phyloP scores from a whole-genome alignment of 495 filamentous ascomycete genomes.

The Poronia punctata region DNA sequence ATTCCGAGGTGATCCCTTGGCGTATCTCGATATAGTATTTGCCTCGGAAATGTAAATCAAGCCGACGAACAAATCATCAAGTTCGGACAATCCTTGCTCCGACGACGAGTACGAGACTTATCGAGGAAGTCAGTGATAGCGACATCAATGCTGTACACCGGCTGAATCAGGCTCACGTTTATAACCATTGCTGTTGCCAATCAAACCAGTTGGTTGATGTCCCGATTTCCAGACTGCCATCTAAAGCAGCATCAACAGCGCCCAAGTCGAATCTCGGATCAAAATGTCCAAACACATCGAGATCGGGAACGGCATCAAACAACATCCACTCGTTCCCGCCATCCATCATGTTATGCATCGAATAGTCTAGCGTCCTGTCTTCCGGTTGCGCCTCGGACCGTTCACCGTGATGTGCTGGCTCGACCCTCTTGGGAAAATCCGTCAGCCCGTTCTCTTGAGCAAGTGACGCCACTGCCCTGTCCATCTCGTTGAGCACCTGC shows the following conservation, averaged over 20 bases:
- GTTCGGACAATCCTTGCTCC: no score
- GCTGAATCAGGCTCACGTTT: no score
- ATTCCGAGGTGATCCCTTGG: no score
- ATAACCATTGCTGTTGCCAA: constrained; percentile 26
- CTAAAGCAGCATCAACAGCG: constrained; percentile 35
- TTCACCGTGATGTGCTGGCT: constrained; percentile 9
- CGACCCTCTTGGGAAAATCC: constrained; percentile 15
- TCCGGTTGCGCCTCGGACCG: constrained; percentile 7
- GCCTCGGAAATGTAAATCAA: no score
- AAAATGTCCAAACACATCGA: constrained; percentile 38
- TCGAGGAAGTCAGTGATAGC: no score
- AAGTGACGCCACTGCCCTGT: constrained; percentile 27
- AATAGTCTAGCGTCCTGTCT: constrained; percentile 1
- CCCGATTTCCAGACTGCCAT: constrained; percentile 34
- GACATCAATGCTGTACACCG: no score
- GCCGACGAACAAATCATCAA: no score
- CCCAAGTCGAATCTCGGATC: constrained; percentile 37
- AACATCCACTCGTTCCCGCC: constrained; percentile 18
- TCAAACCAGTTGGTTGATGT: constrained; percentile 31
- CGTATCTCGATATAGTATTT: no score
- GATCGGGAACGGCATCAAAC: constrained; percentile 27
- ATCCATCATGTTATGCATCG: constrained; percentile 10
- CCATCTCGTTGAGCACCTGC: constrained; percentile 32
- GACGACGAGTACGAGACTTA: no score
- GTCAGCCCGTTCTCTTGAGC: constrained; percentile 20